Conservation (phyloP, 2,329 filamentous ascomycete genomes). For the Colletotrichum filicis region DNA sequence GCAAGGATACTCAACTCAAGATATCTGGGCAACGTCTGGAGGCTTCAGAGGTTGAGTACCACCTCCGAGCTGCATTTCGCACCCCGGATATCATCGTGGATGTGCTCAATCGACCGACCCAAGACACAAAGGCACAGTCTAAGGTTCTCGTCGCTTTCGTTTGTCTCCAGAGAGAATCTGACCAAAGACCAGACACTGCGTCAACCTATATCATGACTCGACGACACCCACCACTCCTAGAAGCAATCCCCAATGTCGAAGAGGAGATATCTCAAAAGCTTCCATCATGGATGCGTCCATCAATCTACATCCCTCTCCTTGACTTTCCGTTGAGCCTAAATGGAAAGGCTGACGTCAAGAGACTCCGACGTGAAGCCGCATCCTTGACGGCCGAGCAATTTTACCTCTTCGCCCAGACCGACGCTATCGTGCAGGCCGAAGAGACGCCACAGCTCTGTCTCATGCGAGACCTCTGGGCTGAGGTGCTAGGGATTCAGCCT, state of each 20-base stretch:
- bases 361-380: conserved; percentile 2
- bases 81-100: conserved; percentile 28
- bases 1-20: conserved; percentile 38
- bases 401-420: not conserved
- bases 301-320: conserved; percentile 20
- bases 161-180: not conserved
- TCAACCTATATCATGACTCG: not conserved
- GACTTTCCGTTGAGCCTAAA: conserved; percentile 14
- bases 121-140: not conserved
- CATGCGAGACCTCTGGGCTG: conserved; percentile 16
- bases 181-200: too few relatives aligned
- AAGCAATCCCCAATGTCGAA: not conserved
- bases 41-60: conserved; percentile 41
- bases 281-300: conserved; percentile 29
- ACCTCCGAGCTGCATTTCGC: not conserved
- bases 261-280: not conserved
- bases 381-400: conserved; percentile 17
- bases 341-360: conserved; percentile 21
- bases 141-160: conserved; percentile 25
- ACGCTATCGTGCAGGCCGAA: not conserved
- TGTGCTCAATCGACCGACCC: conserved; percentile 10
- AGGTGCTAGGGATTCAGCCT: conserved; percentile 9
- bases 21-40: conserved; percentile 46
- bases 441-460: not conserved
- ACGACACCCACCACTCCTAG: not conserved